These are phyloP conservation scores for Gymnopilus dilepis DNA, from an alignment of 768 basidiomycete species.

Conservation along the genomic window DNA sequence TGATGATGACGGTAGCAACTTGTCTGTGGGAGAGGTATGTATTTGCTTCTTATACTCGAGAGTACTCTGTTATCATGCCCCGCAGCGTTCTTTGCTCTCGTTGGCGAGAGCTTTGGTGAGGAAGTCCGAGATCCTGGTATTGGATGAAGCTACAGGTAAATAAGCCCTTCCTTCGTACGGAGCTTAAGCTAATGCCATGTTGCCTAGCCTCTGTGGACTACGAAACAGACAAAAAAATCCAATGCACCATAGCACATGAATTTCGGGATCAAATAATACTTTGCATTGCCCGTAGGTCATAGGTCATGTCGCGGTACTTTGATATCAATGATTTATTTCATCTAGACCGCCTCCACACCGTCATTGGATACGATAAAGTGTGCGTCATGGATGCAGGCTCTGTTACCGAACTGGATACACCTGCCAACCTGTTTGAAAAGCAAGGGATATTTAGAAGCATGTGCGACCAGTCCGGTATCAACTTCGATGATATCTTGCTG, in stretches of 20 bases:
- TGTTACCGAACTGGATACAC: conserved; percentile 60
- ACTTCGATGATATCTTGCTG: conserved; percentile 54
- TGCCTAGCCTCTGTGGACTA: conserved; percentile 76
- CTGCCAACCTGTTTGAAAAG: conserved; percentile 60
- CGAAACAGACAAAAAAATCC: conserved; percentile 89
- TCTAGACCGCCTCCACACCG: conserved; percentile 83
- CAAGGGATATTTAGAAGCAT: conserved; percentile 79
- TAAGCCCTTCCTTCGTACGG: neutral
- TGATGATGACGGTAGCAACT: conserved; percentile 84
- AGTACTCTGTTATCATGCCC: neutral
- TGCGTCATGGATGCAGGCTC: conserved; percentile 84
- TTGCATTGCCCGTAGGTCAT: conserved; percentile 78
- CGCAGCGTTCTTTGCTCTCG: conserved; percentile 78
- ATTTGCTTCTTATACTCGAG: neutral
- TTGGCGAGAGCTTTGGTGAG: conserved; percentile 89
- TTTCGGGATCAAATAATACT: conserved; percentile 84
- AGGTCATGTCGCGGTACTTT: neutral
- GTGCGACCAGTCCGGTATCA: conserved; percentile 79
- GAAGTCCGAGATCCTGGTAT: conserved; percentile 77
- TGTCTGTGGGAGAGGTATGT: conserved; percentile 70
- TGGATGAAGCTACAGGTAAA: conserved; percentile 87
- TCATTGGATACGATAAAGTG: conserved; percentile 85
- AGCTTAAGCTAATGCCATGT: neutral
- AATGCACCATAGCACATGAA: conserved; percentile 83
- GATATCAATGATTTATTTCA: neutral